These are phyloP conservation scores for Hypholoma sublateritium DNA, from an alignment of 768 basidiomycete species.

Conservation along the genomic window DNA sequence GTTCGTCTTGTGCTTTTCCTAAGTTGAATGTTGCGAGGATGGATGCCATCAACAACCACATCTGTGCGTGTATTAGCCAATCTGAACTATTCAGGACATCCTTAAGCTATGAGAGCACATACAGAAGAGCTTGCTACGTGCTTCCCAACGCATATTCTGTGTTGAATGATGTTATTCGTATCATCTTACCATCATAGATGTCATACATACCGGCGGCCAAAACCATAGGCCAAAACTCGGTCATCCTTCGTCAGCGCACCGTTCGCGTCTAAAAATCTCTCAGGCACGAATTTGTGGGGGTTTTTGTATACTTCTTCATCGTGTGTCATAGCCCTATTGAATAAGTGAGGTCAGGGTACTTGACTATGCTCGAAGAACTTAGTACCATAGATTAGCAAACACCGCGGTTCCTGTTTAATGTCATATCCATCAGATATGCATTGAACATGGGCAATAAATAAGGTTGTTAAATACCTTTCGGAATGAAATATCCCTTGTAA, in stretches of 20 bases:
- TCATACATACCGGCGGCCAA: neutral
- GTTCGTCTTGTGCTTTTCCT: slow-evolving; percentile 20
- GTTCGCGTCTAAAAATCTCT: slow-evolving; percentile 2
- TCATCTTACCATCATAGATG: no score
- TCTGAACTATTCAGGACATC: no score
- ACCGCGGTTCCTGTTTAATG: neutral
- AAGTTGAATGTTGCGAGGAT: slow-evolving; percentile 31
- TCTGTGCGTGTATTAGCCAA: neutral
- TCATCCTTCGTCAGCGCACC: neutral
- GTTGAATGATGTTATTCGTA: no score
- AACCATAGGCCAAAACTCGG: slow-evolving; percentile 1
- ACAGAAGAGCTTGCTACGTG: slow-evolving; percentile 1
- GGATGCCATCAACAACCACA: slow-evolving; percentile 25
- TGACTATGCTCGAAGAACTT: no score
- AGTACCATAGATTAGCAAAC: slow-evolving; percentile 4
- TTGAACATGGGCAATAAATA: neutral
- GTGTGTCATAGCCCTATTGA: slow-evolving; percentile 9
- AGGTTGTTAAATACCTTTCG: slow-evolving; percentile 32
- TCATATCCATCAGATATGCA: no score
- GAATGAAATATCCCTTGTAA: slow-evolving; percentile 38
- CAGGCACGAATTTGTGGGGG: slow-evolving; percentile 5
- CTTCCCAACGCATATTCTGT: slow-evolving; percentile 5
- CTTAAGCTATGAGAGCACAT: neutral
- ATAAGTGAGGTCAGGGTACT: no score
- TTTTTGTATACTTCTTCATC: slow-evolving; percentile 4